Percentiles rank a stretch among this genome's conserved stretches.
Evolutionary conservation across 306 rosid species (phyloP).

Genomic region (Luffa acutangula): DNA sequence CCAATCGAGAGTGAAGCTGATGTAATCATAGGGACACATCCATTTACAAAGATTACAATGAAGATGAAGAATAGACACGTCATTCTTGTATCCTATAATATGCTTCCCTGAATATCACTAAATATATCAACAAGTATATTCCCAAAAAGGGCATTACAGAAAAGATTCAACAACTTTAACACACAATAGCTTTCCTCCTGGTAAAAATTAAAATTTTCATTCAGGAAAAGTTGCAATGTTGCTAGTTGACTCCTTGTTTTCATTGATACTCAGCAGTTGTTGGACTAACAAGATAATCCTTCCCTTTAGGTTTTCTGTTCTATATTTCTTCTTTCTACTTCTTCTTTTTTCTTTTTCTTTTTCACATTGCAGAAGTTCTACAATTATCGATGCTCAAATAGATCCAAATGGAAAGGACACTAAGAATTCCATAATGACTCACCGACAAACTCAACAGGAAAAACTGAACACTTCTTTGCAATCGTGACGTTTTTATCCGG

Average conservation of each 20-base stretch:
- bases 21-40: neutral
- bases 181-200: neutral
- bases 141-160: neutral
- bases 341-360: too few species aligned
- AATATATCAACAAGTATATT: neutral
- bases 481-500: slow-evolving; percentile 87
- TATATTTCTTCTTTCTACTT: neutral
- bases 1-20: neutral
- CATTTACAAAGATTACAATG: neutral
- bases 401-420: neutral
- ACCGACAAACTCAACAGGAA: slow-evolving; percentile 98
- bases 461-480: slow-evolving; percentile 86
- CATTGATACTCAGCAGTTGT: neutral
- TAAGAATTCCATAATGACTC: slow-evolving; percentile 14
- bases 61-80: neutral
- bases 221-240: neutral
- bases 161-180: neutral
- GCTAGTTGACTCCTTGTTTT: neutral
- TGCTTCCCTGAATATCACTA: neutral
- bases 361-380: neutral
- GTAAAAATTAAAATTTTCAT: neutral
- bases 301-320: neutral
- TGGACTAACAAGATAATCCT: neutral
- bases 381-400: neutral
- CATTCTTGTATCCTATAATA: neutral